Conservation (phyloP, 306 rosid species). For the Quercus suber region DNA sequence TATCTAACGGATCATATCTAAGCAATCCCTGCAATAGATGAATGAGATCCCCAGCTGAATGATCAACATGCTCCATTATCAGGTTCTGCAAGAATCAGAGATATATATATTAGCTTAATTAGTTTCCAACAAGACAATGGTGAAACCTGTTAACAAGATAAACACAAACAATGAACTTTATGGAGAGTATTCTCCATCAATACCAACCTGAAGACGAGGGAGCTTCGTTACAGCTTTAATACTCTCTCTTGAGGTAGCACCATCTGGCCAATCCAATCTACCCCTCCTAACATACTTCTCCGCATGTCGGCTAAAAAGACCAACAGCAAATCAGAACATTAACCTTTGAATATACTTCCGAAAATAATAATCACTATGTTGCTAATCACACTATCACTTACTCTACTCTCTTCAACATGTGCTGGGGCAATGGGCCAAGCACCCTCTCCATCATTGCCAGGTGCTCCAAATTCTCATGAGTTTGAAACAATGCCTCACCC, state of each 20-base stretch:
- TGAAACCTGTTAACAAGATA: not conserved
- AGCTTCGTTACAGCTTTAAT: slow-evolving; percentile 83
- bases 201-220: slow-evolving; percentile 77
- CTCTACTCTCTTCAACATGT: slow-evolving; percentile 72
- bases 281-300: slow-evolving; percentile 89
- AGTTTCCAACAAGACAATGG: not conserved
- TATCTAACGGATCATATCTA: slow-evolving; percentile 63
- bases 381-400: slow-evolving; percentile 29
- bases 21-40: slow-evolving; percentile 90
- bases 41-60: slow-evolving; percentile 89
- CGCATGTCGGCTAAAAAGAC: slow-evolving; percentile 61
- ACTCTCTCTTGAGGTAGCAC: slow-evolving; percentile 86
- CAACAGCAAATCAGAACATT: not conserved
- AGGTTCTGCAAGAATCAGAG: slow-evolving; percentile 53
- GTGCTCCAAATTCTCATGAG: slow-evolving; percentile 95
- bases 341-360: not conserved
- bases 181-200: too few species aligned
- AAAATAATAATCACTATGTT: not conserved
- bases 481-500: slow-evolving; percentile 98
- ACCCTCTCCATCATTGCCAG: slow-evolving; percentile 98
- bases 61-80: slow-evolving; percentile 93
- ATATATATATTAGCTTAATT: not conserved
- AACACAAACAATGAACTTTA: not conserved
- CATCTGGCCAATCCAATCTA: slow-evolving; percentile 90
- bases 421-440: slow-evolving; percentile 69